phyloP scores from a whole-genome alignment of 495 filamentous ascomycete species.

The Aspergillus diversus region DNA sequence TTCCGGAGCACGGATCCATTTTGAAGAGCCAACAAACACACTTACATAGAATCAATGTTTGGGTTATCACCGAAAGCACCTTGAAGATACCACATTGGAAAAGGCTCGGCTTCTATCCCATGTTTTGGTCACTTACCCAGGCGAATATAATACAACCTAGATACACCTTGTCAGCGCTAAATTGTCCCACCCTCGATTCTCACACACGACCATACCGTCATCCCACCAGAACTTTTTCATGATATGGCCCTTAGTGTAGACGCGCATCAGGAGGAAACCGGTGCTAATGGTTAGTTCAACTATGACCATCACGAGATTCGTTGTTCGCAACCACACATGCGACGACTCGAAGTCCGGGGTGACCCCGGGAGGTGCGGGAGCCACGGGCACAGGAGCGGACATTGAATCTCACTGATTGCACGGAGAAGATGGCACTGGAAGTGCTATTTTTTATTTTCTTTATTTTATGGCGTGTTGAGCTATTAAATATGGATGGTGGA shows the following conservation, averaged over 20 bases:
- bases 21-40: constrained; percentile 3
- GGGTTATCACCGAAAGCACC: constrained; percentile 28
- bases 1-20: neutral
- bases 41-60: constrained; percentile 26
- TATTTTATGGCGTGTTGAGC: too few species aligned
- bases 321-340: neutral
- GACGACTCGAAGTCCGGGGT: too few species aligned
- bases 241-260: constrained; percentile 25
- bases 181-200: neutral
- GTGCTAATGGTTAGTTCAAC: neutral
- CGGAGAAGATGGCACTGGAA: too few species aligned
- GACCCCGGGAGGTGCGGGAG: too few species aligned
- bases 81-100: constrained; percentile 5
- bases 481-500: too few species aligned
- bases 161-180: neutral
- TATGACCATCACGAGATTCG: neutral
- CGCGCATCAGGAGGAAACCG: constrained; percentile 15
- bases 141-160: constrained; percentile 27
- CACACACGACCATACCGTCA: constrained; percentile 23
- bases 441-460: too few species aligned
- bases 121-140: constrained; percentile 22
- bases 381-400: too few species aligned
- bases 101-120: neutral
- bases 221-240: constrained; percentile 30
- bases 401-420: too few species aligned